Evolutionary conservation across 495 filamentous ascomycete genomes (phyloP).

Genomic region (Neurospora sp.): DNA sequence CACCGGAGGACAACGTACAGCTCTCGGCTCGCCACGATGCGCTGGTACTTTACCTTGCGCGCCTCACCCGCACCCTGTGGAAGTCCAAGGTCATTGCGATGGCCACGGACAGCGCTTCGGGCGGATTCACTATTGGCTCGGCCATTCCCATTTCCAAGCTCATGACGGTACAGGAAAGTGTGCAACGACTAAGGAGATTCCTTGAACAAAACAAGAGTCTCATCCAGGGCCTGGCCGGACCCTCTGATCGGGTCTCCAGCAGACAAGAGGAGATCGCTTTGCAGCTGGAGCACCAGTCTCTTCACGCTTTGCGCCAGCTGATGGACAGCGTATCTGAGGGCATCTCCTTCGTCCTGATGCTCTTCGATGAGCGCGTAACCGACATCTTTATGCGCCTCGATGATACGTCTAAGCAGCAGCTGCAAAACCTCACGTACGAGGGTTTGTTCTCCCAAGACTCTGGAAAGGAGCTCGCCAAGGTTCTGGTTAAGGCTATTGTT

Average conservation of each 20-base stretch:
- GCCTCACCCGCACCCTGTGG: slow-evolving; percentile 82
- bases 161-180: slow-evolving; percentile 63
- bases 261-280: slow-evolving; percentile 83
- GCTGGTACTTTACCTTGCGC: slow-evolving; percentile 73
- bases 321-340: slow-evolving; percentile 86
- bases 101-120: slow-evolving; percentile 31
- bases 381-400: slow-evolving; percentile 81
- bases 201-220: slow-evolving; percentile 74
- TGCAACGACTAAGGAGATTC: slow-evolving; percentile 70
- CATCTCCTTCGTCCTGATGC: slow-evolving; percentile 84
- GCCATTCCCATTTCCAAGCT: slow-evolving; percentile 56
- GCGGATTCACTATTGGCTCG: slow-evolving; percentile 51
- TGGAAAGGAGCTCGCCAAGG: slow-evolving; percentile 88
- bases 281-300: slow-evolving; percentile 86
- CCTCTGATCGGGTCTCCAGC: slow-evolving; percentile 62
- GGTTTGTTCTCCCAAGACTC: slow-evolving; percentile 65
- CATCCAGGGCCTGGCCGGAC: slow-evolving; percentile 84
- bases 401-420: slow-evolving; percentile 52
- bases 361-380: slow-evolving; percentile 85
- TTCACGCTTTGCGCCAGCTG: slow-evolving; percentile 73
- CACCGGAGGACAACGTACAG: slow-evolving; percentile 61
- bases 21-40: slow-evolving; percentile 86
- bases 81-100: slow-evolving; percentile 44
- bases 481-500: slow-evolving; percentile 94
- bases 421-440: slow-evolving; percentile 73